These are phyloP conservation scores for Singerocomus inundabilis DNA, from an alignment of 1,284 basidiomycete genomes.

Conservation along the genomic window DNA sequence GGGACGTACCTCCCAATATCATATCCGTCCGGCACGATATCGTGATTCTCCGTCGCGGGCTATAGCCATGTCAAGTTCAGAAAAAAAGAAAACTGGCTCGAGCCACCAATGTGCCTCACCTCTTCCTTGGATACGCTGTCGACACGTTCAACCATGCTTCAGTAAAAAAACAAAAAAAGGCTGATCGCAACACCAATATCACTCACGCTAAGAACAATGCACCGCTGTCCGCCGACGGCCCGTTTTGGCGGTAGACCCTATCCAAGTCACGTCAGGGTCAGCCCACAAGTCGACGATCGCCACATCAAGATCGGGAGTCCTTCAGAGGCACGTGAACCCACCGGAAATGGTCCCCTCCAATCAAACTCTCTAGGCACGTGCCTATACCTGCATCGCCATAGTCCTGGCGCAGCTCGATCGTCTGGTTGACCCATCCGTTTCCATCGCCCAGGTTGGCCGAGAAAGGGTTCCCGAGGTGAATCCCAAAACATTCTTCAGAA, in stretches of 20 bases:
- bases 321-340: conserved; percentile 25
- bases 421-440: conserved; percentile 48
- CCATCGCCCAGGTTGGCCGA: conserved; percentile 66
- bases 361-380: conserved; percentile 60
- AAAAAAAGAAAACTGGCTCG: too few relatives aligned
- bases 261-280: too few relatives aligned
- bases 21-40: conserved; percentile 55
- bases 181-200: neutral
- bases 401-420: conserved; percentile 59
- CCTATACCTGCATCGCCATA: conserved; percentile 47
- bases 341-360: conserved; percentile 70
- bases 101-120: too few relatives aligned
- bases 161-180: too few relatives aligned
- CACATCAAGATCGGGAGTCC: neutral
- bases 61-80: too few relatives aligned
- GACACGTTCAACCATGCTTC: neutral
- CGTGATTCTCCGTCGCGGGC: conserved; percentile 44
- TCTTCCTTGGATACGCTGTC: conserved; percentile 61
- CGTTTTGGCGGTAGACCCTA: conserved; percentile 62
- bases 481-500: conserved; percentile 61
- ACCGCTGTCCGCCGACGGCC: conserved; percentile 50
- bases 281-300: neutral
- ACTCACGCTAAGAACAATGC: conserved; percentile 67
- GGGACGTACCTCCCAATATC: conserved; percentile 43
- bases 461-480: conserved; percentile 59